phyloP scores from a whole-genome alignment of 2,329 filamentous ascomycete species.

The Parasarocladium wereldwijsianum region DNA sequence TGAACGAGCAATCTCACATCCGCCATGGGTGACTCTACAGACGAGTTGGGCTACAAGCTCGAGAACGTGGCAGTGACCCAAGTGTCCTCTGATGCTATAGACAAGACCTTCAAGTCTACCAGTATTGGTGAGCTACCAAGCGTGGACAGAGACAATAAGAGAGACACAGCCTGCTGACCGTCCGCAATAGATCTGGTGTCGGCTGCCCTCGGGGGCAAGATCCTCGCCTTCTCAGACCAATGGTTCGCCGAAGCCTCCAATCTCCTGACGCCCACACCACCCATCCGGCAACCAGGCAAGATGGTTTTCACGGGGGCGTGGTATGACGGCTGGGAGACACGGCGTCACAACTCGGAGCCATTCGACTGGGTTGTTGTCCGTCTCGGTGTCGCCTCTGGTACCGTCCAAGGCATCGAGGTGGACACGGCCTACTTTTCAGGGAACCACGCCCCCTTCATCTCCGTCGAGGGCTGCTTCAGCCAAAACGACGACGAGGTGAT shows the following conservation, averaged over 20 bases:
- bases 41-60: conserved; percentile 39
- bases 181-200: conserved; percentile 41
- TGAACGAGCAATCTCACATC: too few relatives aligned
- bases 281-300: conserved; percentile 48
- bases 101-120: conserved; percentile 44
- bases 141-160: too few relatives aligned
- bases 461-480: conserved; percentile 61
- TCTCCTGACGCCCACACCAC: conserved; percentile 47
- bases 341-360: conserved; percentile 46
- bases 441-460: conserved; percentile 68
- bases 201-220: conserved; percentile 43
- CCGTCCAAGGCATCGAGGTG: conserved; percentile 59
- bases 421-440: conserved; percentile 73
- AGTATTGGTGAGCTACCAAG: conserved; percentile 41
- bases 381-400: conserved; percentile 55
- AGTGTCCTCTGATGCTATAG: conserved; percentile 39
- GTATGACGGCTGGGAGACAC: conserved; percentile 59
- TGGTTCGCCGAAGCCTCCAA: conserved; percentile 55
- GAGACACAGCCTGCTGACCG: too few relatives aligned
- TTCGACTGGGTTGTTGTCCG: conserved; percentile 56
- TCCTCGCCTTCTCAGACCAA: conserved; percentile 52
- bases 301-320: conserved; percentile 57
- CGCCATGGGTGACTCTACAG: too few relatives aligned
- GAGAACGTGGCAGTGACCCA: conserved; percentile 34
- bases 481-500: conserved; percentile 48